Conservation (phyloP, 257 asterid genomes). For the Salvia rosmarinus region DNA sequence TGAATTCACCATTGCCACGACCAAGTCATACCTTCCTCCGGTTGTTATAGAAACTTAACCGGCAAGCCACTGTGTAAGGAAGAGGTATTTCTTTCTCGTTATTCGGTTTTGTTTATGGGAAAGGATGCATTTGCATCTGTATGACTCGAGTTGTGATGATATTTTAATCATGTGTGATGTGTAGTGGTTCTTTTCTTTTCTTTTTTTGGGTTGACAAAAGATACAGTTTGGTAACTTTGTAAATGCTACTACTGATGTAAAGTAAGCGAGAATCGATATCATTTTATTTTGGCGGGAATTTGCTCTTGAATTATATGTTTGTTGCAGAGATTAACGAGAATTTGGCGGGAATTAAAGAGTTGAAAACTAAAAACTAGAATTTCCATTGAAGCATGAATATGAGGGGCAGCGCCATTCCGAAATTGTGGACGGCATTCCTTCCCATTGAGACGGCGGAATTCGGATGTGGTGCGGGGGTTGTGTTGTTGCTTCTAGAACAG, state of each 20-base stretch:
- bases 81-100: not conserved
- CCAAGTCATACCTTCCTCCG: not conserved
- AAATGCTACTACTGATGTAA: not conserved
- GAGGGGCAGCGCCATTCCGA: not conserved
- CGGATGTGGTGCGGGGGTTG: not conserved
- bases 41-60: not conserved
- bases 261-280: too few species aligned
- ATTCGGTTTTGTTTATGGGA: not conserved
- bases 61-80: not conserved
- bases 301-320: not conserved
- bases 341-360: not conserved
- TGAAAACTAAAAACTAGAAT: not conserved
- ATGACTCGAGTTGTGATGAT: too few species aligned
- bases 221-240: not conserved
- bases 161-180: too few species aligned
- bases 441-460: not conserved
- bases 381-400: not conserved
- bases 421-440: slow-evolving; percentile 2
- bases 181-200: too few species aligned
- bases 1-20: not conserved
- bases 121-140: too few species aligned
- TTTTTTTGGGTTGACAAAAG: not conserved
- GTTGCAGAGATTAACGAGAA: too few species aligned
- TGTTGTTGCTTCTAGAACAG: slow-evolving; percentile 14
- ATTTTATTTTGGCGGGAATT: not conserved